phyloP scores from a whole-genome alignment of 1,139 yeast species.

The Sugiyamaella xylanicola region DNA sequence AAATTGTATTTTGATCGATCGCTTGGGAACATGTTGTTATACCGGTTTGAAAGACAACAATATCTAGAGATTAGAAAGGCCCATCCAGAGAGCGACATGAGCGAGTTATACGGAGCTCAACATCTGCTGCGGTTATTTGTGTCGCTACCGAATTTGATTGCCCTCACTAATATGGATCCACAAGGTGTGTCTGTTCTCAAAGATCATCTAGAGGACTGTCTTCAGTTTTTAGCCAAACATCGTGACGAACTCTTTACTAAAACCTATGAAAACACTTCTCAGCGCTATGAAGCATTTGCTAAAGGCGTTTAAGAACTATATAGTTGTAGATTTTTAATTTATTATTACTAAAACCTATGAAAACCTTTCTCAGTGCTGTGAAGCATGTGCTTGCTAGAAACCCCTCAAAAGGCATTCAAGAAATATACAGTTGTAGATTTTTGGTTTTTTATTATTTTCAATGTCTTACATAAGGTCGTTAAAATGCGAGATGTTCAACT shows the following conservation, averaged over 20 bases:
- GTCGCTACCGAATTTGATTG: conserved; percentile 75
- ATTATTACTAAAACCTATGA: neutral
- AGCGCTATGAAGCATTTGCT: conserved; percentile 58
- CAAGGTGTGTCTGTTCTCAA: conserved; percentile 63
- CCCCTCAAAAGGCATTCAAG: conserved; percentile 39
- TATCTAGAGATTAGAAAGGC: conserved; percentile 57
- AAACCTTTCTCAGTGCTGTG: neutral
- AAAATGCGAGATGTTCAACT: neutral
- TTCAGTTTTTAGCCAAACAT: conserved; percentile 52
- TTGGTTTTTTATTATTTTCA: neutral
- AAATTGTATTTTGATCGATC: conserved; percentile 76
- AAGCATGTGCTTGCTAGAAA: no score
- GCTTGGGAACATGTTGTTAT: conserved; percentile 70
- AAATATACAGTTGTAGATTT: conserved; percentile 6
- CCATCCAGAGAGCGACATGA: conserved; percentile 44
- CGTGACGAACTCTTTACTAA: conserved; percentile 52
- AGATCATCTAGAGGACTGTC: conserved; percentile 56
- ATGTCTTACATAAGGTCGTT: neutral
- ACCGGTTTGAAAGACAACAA: conserved; percentile 84
- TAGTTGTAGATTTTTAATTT: conserved; percentile 1
- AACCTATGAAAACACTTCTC: conserved; percentile 57
- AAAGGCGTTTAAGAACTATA: conserved; percentile 35
- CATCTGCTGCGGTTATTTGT: conserved; percentile 75
- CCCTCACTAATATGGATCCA: conserved; percentile 79
- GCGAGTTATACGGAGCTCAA: conserved; percentile 70